Base-by-base conservation (phyloP, 1,139 yeast species). In the Scheffersomyces quercinus region DNA sequence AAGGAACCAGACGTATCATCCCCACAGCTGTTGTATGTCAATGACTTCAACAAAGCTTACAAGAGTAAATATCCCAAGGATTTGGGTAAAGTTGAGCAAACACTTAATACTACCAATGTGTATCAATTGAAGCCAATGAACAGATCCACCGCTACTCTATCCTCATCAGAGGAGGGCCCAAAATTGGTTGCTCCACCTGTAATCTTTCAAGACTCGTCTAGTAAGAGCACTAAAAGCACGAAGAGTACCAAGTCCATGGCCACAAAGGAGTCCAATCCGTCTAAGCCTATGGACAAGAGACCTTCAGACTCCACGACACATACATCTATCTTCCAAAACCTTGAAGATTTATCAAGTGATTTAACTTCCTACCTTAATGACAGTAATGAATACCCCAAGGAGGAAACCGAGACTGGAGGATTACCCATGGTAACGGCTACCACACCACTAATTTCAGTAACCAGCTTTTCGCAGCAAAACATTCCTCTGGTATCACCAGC, bases 121-220 rank as follows among this genome's bases (percentile, higher is more conserved):
- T 67, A 60, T 46, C 64, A 62, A 43, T 58, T 69, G 39, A 59
- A 56, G 41, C 75, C 75, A 5, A 53, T 65, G 45, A 59, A 54
- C 39, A 49, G 72, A 36, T 69, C 75, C 3, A 60, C 55, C 12
- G 66, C 56, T 1, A 68, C 74, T 0, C 36, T 59, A 3, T 51
- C 55, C 2, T 45, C 51, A 5, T 42, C 49, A 12, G 50, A 39
- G n/a, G 28, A 35, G n/a, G 35, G 6, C 20, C 26, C 26, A 20
- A 31, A 31, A 5, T 31, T 31, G n/a, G 20, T 31, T 11, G 20
- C 35, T 11, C 35, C 35, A 14, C 15, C 10, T 3, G 24, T n/a
- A 4, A 31, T 20, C 20, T 31, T 31, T 24, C 10, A 20, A 31
- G 35, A 31, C 35, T 31, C 35, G 11, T 14, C 24, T 14, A 31